Evolutionary conservation across 192 early-diverging fungal genomes (phyloP), one percentile per base, ranked within the genome.

Genomic region (Podila horticola): DNA sequence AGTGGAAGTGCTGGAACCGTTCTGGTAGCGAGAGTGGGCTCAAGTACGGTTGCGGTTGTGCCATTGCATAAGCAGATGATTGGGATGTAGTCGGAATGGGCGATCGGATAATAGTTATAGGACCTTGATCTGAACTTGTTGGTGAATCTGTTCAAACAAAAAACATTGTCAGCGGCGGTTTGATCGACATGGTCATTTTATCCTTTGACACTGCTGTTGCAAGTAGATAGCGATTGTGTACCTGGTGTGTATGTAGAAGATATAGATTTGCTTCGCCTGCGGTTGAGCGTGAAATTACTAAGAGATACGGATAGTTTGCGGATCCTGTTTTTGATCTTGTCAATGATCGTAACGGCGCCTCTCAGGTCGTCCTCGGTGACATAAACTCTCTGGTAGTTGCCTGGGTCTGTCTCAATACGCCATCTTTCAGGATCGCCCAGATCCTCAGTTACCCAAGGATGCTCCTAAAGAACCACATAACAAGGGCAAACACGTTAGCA

Each of bases 401-500:
- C 71, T 29, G 94, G 95, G 75, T 96, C 92, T 13, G 95, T 93
- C 60, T 95, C 92, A 22, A 82, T 81, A 15, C 92, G 90, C 97
- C 97, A 98, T 64, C 83, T 83, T 34, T 85, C 79, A 22, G 88
- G 90, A 30, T 85, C 83, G 2, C 82, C 83, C 52, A 99, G 66
- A 71, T 93, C 96, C 28, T 79, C 83, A 3, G 90, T 90, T 1
- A 96, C 92, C 98, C 98, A 99, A 34, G 94, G 91, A 84, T 98
- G 98, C 58, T 90, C 91, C 84, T 85, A 69, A 29, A 48, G 20
- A 22, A 51, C 22, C 30, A 38, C 41, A 45, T 12, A 26, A 29
- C 5, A 24, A 29, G 34, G 7, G 60, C 17, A 9, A 33, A 1
- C 15, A 20, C 33, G 48, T 61, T 55, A 65, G 52, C 0, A 22